Base-by-base conservation (phyloP, 805 yeast species). In the Lachancea mirantina region DNA sequence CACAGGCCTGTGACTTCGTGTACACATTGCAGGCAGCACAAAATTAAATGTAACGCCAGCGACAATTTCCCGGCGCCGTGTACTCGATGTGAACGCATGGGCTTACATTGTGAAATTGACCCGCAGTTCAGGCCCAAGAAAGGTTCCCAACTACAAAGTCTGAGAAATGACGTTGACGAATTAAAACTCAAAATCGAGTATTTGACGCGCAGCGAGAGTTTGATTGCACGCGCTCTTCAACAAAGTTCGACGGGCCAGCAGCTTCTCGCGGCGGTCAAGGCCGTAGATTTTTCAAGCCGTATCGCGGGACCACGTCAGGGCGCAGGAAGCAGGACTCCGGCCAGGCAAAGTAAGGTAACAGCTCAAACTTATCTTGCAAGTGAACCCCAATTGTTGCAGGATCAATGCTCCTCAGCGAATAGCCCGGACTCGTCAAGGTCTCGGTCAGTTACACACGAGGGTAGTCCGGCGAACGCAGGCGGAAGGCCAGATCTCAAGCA, bases 11-110 rank as follows among this genome's bases (percentile, higher is more conserved):
- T 87, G 2, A 84, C 95, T 0, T 81, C 95, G 3, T 88, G 96
- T 53, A 84, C 95, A 0, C 92, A 85, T 54, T 88, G 96, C 52
- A 74, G 96, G 32, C 96, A 88, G 53, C 96, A 87, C 56, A 88
- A 88, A 58, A 85, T 88, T 55, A 82, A 81, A 52, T 88, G 96
- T 59, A 84, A 88, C 52, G 96, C 96, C 1, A 72, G 84, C 3
- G 88, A 81, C 14, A 74, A 78, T 41, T 81, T 72, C 44, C 96
- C 96, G 0, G 64, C 66, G 5, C 82, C 95, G 0, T 88, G 96
- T 55, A 71, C 80, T 11, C 60, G 95, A 39, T 88, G 96, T 60
- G 78, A 75, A 33, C 68, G 81, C 50, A 80, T 83, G 83, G 78
- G 76, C 2, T 64, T 85, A 23, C 70, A 68, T 36, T 88, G 96